phyloP scores from a whole-genome alignment of 148 eudicot genomes.

The Heliosperma pusillum region DNA sequence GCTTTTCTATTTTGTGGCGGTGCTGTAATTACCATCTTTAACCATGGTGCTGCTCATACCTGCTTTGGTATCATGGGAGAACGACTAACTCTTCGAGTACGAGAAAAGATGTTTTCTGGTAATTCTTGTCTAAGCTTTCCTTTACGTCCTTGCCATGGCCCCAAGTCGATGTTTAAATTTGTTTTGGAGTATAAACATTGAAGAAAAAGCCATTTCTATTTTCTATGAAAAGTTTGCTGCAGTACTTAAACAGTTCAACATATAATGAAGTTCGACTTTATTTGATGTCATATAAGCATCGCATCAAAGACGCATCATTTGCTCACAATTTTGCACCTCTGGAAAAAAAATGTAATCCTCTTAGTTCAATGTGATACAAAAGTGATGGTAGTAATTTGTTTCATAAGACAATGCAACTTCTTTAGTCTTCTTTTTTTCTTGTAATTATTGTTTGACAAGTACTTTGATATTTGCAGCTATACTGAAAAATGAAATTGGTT shows the following conservation, averaged over 20 bases:
- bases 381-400: no score
- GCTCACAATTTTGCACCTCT: no score
- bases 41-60: conserved; percentile 65
- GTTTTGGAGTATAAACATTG: background rate
- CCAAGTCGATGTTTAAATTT: no score
- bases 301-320: no score
- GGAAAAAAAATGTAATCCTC: no score
- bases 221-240: background rate
- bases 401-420: no score
- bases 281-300: no score
- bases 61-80: conserved; percentile 93
- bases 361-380: no score
- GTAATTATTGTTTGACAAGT: background rate
- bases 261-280: no score
- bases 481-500: conserved; percentile 89
- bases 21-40: conserved; percentile 55
- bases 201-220: background rate
- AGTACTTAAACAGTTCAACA: background rate
- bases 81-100: conserved; percentile 86
- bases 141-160: background rate
- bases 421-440: no score
- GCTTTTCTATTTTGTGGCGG: conserved; percentile 77
- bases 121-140: conserved; percentile 17
- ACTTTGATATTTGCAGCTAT: conserved; percentile 61
- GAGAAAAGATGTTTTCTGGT: conserved; percentile 95